A percentile compares a stretch with the other conserved stretches of the same genome.
Evolutionary conservation across 2,329 filamentous ascomycete genomes (phyloP).

Genomic region (Seiridium unicorne): DNA sequence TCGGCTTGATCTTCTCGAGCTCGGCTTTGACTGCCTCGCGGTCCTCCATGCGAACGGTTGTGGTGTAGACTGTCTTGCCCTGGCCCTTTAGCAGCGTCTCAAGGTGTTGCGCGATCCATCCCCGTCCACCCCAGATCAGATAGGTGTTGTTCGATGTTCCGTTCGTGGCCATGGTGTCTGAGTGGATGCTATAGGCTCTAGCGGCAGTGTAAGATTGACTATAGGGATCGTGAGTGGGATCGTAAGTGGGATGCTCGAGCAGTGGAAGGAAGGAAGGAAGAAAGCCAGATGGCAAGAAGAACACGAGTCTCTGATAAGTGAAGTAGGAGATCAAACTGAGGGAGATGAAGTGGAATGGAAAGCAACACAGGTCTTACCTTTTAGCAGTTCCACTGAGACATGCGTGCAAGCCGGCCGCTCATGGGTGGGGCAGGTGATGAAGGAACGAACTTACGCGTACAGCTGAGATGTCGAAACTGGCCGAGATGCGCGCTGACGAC

Average conservation of each 20-base stretch:
- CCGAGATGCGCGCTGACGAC: not conserved
- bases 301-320: not conserved
- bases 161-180: slow-evolving; percentile 25
- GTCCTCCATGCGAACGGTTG: slow-evolving; percentile 65
- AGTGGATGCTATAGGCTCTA: not conserved
- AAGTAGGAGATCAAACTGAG: not conserved
- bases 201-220: not conserved
- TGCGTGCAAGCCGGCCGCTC: not conserved
- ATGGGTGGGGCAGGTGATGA: not conserved
- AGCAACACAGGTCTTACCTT: not conserved
- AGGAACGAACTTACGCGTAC: not conserved
- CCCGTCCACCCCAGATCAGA: slow-evolving; percentile 64
- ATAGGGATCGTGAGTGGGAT: not conserved
- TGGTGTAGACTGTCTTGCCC: slow-evolving; percentile 59
- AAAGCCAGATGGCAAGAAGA: not conserved
- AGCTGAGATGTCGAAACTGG: not conserved
- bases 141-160: slow-evolving; percentile 36
- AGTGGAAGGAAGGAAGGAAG: not conserved
- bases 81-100: slow-evolving; percentile 55
- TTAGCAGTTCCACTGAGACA: not conserved
- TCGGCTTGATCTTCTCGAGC: slow-evolving; percentile 59
- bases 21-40: slow-evolving; percentile 54
- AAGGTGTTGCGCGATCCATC: slow-evolving; percentile 63
- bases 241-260: not conserved
- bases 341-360: not conserved